Conservation (phyloP, 371 early-diverging fungal genomes). For the Actinomucor elegans region DNA sequence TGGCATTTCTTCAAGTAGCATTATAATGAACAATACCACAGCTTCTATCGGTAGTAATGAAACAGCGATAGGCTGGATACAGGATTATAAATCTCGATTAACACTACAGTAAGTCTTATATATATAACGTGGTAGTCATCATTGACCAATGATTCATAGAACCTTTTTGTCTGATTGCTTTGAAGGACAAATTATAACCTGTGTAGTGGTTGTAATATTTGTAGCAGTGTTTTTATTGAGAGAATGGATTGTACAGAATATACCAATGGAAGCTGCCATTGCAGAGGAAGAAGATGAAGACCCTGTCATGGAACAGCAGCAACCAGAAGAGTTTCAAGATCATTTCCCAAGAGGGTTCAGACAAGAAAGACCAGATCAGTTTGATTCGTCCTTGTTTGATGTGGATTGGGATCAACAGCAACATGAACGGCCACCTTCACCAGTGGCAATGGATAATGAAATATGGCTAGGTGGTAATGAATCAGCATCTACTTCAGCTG, state of each 20-base stretch:
- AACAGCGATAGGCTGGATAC: neutral
- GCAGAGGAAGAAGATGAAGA: conserved; percentile 1
- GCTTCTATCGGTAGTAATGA: neutral
- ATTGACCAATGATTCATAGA: conserved; percentile 29
- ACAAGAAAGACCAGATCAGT: neutral
- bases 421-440: neutral
- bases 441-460: neutral
- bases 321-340: neutral
- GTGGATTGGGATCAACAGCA: neutral
- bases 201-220: conserved; percentile 73
- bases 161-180: conserved; percentile 78
- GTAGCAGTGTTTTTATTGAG: conserved; percentile 77
- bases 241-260: conserved; percentile 87
- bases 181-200: conserved; percentile 85
- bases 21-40: neutral
- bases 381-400: conserved; percentile 1
- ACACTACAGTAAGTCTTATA: conserved; percentile 14
- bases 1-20: neutral
- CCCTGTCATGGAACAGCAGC: neutral
- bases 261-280: conserved; percentile 37
- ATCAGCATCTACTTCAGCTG: neutral
- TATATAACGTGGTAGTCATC: neutral
- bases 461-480: neutral
- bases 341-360: too few relatives aligned
- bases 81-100: conserved; percentile 16